These are phyloP conservation scores for Aspergillus terreus DNA, from an alignment of 2,329 filamentous ascomycete genomes.

Conservation along the genomic window DNA sequence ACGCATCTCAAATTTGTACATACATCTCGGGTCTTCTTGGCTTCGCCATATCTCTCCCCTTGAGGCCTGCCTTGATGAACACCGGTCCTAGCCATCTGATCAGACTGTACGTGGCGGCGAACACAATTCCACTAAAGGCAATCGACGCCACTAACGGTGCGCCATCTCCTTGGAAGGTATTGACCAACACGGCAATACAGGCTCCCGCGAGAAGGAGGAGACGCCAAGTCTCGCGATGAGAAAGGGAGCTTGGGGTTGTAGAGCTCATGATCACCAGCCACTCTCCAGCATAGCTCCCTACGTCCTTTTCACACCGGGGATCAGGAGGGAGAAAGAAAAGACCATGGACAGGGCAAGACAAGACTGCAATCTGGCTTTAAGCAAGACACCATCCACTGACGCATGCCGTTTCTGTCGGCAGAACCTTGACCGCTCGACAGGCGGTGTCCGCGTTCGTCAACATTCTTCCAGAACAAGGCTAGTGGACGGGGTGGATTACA, in stretches of 20 bases:
- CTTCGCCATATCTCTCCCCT: constrained; percentile 86
- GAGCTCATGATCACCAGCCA: constrained; percentile 27
- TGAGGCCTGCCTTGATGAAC: constrained; percentile 84
- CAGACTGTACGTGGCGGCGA: constrained; percentile 75
- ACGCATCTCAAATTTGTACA: constrained; percentile 22
- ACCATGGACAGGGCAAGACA: background rate
- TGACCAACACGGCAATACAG: constrained; percentile 68
- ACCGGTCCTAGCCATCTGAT: constrained; percentile 90
- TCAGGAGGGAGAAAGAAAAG: background rate
- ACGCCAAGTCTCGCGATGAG: constrained; percentile 52
- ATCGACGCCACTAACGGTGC: constrained; percentile 86
- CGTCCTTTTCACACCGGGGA: background rate
- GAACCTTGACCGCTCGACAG: constrained; percentile 21
- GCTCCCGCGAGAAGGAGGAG: constrained; percentile 63
- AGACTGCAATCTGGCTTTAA: constrained; percentile 32
- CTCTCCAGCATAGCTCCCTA: constrained; percentile 6
- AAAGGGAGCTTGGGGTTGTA: constrained; percentile 37
- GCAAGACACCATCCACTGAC: constrained; percentile 10
- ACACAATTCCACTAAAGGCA: constrained; percentile 80
- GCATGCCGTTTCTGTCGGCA: constrained; percentile 19
- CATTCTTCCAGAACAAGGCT: background rate
- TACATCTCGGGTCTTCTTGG: constrained; percentile 70
- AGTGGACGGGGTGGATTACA: background rate
- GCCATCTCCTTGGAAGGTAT: constrained; percentile 79
- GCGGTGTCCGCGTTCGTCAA: constrained; percentile 19